A percentile compares a stretch with the other conserved stretches of the same genome.
These are phyloP conservation scores for Termitomyces sp. DNA, from an alignment of 768 basidiomycete species.

Conservation along the genomic window DNA sequence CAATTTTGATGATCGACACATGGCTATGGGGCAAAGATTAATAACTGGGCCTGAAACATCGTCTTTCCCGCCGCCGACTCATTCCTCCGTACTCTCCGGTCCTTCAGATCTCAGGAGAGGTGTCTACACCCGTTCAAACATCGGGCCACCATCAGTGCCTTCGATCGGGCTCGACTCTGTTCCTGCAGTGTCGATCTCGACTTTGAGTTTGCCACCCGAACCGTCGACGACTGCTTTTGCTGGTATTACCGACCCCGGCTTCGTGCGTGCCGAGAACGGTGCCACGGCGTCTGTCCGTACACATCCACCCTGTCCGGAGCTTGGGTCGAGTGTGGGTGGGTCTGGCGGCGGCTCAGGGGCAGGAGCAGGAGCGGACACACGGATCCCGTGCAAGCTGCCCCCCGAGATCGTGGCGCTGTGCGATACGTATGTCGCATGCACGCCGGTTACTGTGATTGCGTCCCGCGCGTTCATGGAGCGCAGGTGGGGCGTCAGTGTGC, in stretches of 20 bases:
- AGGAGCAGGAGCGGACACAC: not conserved
- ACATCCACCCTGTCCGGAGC: not conserved
- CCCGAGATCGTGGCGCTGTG: conserved; percentile 36
- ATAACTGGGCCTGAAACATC: not conserved
- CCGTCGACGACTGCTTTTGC: not conserved
- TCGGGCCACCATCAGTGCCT: not conserved
- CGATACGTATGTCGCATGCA: conserved; percentile 30
- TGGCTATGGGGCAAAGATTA: not conserved
- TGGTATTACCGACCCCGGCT: not conserved
- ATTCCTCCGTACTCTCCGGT: not conserved
- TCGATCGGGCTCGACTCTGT: not conserved
- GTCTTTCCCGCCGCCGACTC: not conserved
- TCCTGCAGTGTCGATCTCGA: not conserved
- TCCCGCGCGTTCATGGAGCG: conserved; percentile 23
- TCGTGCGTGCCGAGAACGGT: not conserved
- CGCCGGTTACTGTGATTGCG: conserved; percentile 37
- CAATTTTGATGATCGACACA: not conserved
- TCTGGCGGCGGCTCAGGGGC: not conserved
- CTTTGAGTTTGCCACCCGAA: not conserved
- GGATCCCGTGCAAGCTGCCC: conserved; percentile 29
- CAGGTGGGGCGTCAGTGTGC: conserved; percentile 26
- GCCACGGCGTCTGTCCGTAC: too few species aligned
- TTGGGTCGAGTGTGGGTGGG: not conserved
- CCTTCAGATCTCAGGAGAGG: not conserved
- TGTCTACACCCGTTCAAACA: not conserved